These are phyloP conservation scores for Saccharomyces hybrid DNA, from an alignment of 1,139 yeast species.

Conservation along the genomic window DNA sequence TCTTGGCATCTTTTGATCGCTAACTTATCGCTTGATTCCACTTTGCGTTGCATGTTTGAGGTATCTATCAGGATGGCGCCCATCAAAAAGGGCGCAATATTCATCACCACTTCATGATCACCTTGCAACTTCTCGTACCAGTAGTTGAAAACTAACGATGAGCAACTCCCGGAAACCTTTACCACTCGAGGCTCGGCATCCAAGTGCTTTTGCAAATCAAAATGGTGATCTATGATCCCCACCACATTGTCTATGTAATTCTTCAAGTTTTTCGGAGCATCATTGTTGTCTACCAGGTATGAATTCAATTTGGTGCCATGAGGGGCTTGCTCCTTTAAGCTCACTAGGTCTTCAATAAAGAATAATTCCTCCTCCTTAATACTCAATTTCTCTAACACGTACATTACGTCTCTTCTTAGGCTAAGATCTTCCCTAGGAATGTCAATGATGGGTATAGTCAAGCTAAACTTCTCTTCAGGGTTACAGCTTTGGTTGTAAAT, in stretches of 20 bases:
- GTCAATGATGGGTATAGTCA: slow-evolving; percentile 58
- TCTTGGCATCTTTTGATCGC: slow-evolving; percentile 38
- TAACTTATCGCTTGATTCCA: slow-evolving; percentile 46
- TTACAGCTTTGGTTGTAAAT: slow-evolving; percentile 25
- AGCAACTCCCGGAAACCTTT: slow-evolving; percentile 67
- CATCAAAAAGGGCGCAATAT: slow-evolving; percentile 44
- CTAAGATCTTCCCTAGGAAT: slow-evolving; percentile 58
- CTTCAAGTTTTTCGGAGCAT: slow-evolving; percentile 46
- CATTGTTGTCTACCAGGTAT: slow-evolving; percentile 77
- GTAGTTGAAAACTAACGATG: slow-evolving; percentile 60
- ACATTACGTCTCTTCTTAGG: slow-evolving; percentile 63
- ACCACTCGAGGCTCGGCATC: slow-evolving; percentile 51
- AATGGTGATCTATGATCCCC: slow-evolving; percentile 82
- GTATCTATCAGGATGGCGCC: slow-evolving; percentile 75
- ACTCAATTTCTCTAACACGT: slow-evolving; percentile 43
- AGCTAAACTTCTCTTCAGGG: not conserved
- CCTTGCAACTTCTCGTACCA: slow-evolving; percentile 38
- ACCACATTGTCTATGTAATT: slow-evolving; percentile 36
- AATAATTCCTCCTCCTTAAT: slow-evolving; percentile 46
- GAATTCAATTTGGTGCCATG: slow-evolving; percentile 32
- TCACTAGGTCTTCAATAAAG: slow-evolving; percentile 56
- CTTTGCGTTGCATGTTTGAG: slow-evolving; percentile 50
- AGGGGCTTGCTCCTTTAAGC: slow-evolving; percentile 21
- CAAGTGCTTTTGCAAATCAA: slow-evolving; percentile 49
- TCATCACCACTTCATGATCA: slow-evolving; percentile 22